These are phyloP conservation scores for Neopestalotiopsis sp. DNA, from an alignment of 2,329 filamentous ascomycete genomes.

Conservation along the genomic window DNA sequence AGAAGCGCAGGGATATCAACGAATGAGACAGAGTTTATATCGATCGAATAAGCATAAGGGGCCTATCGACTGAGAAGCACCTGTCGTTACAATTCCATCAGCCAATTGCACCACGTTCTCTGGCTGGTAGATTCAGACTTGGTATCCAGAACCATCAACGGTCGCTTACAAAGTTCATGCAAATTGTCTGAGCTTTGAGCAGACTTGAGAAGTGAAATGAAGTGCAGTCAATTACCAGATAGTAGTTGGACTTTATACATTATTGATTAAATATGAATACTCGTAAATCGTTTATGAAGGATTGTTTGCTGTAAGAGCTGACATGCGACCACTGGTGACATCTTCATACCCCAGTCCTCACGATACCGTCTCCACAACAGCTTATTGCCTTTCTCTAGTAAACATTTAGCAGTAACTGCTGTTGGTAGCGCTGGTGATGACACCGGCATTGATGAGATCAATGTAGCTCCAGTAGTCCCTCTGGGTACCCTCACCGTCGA, in stretches of 20 bases:
- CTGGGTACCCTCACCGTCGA: conserved; percentile 24
- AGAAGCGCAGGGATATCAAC: no score
- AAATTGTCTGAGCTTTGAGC: no score
- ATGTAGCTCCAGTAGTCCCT: conserved; percentile 22
- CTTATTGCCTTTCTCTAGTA: background rate
- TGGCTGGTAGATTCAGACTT: no score
- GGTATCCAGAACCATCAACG: no score
- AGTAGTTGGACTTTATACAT: background rate
- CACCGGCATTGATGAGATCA: conserved; percentile 17
- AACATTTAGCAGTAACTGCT: conserved; percentile 6
- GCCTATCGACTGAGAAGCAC: no score
- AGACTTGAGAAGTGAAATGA: no score
- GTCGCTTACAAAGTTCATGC: no score
- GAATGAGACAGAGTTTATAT: no score
- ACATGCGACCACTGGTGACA: background rate
- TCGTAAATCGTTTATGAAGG: background rate
- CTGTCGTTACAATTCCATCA: no score
- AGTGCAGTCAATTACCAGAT: no score
- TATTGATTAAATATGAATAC: background rate
- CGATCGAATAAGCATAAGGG: no score
- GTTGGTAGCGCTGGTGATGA: conserved; percentile 12
- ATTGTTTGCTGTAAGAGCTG: background rate
- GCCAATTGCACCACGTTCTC: no score
- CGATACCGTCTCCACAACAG: background rate
- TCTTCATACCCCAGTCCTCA: background rate